Evolutionary conservation across 345 rosid species (phyloP), one percentile per base, ranked within the genome.

Genomic region (Eucalyptus sp.): DNA sequence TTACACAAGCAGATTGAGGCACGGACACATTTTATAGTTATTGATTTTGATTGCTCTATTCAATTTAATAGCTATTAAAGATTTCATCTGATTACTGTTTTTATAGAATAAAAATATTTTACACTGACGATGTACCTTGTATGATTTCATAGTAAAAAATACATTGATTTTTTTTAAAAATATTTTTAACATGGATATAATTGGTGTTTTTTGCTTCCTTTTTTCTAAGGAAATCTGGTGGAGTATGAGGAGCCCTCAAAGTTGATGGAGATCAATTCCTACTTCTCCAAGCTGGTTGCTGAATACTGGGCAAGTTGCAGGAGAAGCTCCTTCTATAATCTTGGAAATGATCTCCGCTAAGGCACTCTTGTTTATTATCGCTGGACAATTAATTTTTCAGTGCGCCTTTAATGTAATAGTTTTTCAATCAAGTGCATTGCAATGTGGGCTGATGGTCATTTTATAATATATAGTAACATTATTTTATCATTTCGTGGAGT

Each of bases 271-370:
- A 92, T 89, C 27, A 92, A 93, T 62, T 94, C 99, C 64, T 95
- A 92, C 52, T 96, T 96, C 92, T 94, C 96, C 7, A 96, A 94
- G 90, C 96, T 95, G 13, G 99, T 95, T 54, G 95, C 93, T 85
- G 98, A 96, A 87, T 96, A 96, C 62, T 96, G 98, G 96, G 91
- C 96, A 15, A 94, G 95, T 90, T 93, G 96, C 93, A 92, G 89
- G 49, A 92, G 92, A 66, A 89, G 88, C 50, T 92, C 95, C 87
- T 86, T 46, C 83, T 90, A 86, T 51, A 50, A 29, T 64, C 86
- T 60, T 18, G 43, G 18, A 29, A 14, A 27, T 5, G 6, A 62
- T 68, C 88, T 14, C 51, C 24, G 17, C 48, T 22, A 13, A 56
- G 15, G 43, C 33, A 29, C 9, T 64, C 76, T 64, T 64, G 14